Conservation (phyloP, 164 flowering plant genomes). For the Buxus sempervirens region DNA sequence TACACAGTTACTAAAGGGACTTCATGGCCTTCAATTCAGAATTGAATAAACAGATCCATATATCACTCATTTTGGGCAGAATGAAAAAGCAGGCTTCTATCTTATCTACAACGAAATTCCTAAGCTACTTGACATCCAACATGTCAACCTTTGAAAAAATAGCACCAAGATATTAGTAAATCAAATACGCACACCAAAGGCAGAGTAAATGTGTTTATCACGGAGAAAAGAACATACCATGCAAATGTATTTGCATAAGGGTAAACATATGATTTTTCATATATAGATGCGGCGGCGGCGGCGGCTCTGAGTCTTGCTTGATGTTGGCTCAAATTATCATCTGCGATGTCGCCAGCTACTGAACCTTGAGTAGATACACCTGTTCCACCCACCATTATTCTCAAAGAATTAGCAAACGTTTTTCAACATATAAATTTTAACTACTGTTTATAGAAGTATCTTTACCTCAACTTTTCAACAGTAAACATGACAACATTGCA, state of each 20-base stretch:
- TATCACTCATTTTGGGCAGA: no score
- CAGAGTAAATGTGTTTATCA: not conserved
- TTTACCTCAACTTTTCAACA: not conserved
- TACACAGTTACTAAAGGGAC: no score
- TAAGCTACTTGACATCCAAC: not conserved
- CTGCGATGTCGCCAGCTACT: slow-evolving; percentile 25
- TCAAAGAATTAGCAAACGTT: not conserved
- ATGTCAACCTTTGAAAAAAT: not conserved
- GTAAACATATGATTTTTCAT: slow-evolving; percentile 81
- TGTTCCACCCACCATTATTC: slow-evolving; percentile 16
- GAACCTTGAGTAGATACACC: slow-evolving; percentile 42
- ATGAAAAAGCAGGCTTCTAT: no score
- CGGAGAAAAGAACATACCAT: slow-evolving; percentile 44
- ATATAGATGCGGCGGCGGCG: slow-evolving; percentile 87
- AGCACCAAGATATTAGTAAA: not conserved
- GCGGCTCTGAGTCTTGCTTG: slow-evolving; percentile 89
- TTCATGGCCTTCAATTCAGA: not conserved
- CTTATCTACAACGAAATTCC: not conserved
- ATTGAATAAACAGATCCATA: no score
- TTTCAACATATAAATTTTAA: not conserved
- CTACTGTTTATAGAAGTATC: not conserved
- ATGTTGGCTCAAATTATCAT: slow-evolving; percentile 50
- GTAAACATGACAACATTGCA: not conserved
- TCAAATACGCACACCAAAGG: not conserved
- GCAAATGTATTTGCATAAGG: slow-evolving; percentile 60